phyloP scores from a whole-genome alignment of 768 basidiomycete genomes.

The Boletellus ananiceps region DNA sequence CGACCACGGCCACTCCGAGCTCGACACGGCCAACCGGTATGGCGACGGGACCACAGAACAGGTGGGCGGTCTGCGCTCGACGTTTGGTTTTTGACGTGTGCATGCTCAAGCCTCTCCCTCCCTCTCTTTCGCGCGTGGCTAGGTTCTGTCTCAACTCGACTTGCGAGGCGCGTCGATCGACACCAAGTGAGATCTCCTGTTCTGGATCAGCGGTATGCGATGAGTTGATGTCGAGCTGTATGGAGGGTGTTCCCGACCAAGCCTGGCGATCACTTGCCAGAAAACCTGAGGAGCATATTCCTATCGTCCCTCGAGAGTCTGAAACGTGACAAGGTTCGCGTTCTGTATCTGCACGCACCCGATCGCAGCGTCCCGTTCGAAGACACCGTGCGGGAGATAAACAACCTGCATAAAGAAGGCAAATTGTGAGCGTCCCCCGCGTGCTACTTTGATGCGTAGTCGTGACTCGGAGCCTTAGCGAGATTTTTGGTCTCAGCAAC shows the following conservation, averaged over 20 bases:
- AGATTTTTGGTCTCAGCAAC: constrained; percentile 62
- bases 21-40: constrained; percentile 52
- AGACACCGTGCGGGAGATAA: constrained; percentile 48
- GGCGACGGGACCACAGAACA: constrained; percentile 53
- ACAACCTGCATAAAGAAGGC: constrained; percentile 54
- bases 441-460: background rate
- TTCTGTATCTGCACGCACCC: constrained; percentile 58
- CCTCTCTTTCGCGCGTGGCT: too few relatives aligned
- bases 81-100: background rate
- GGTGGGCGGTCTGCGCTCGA: constrained; percentile 21
- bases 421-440: constrained; percentile 39
- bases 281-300: constrained; percentile 41
- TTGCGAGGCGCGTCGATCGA: constrained; percentile 40
- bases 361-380: constrained; percentile 55
- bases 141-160: constrained; percentile 41
- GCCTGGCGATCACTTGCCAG: constrained; percentile 41
- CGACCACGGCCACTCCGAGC: constrained; percentile 38
- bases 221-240: background rate
- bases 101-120: background rate
- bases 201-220: background rate
- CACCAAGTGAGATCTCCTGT: constrained; percentile 38
- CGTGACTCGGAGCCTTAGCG: constrained; percentile 26
- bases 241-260: constrained; percentile 38
- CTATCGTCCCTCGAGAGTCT: constrained; percentile 43
- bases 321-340: constrained; percentile 42